Evolutionary conservation across 345 rosid species (phyloP).

Genomic region (Lepidium africanum): DNA sequence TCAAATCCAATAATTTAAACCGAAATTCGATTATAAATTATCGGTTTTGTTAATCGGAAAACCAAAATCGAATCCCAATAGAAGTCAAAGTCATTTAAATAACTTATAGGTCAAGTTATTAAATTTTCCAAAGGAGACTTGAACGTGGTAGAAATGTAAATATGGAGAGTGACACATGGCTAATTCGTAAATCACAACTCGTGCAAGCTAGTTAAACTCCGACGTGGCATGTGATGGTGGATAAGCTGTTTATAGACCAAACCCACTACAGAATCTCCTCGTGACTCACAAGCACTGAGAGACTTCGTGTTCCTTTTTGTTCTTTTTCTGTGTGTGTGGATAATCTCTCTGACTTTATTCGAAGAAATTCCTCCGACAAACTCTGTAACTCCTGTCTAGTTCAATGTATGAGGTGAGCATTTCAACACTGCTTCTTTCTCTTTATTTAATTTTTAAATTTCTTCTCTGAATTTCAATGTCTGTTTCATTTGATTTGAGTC

Average conservation of each 20-base stretch:
- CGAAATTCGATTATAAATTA: background rate
- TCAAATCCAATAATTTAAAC: background rate
- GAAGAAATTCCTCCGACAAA: background rate
- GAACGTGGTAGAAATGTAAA: conserved; percentile 17
- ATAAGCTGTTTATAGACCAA: background rate
- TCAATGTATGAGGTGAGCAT: conserved; percentile 21
- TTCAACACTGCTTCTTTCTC: background rate
- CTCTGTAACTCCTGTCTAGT: background rate
- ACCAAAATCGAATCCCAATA: too few relatives aligned
- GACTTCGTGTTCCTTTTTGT: background rate
- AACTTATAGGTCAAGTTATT: too few relatives aligned
- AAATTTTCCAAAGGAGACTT: too few relatives aligned
- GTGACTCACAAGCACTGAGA: background rate
- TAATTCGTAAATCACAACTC: background rate
- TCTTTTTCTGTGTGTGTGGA: background rate
- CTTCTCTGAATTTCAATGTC: background rate
- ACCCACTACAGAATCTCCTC: conserved; percentile 2
- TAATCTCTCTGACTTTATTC: background rate
- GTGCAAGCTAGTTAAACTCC: background rate
- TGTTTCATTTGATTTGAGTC: background rate
- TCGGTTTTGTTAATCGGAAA: too few relatives aligned
- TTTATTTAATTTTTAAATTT: background rate
- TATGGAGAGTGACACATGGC: conserved; percentile 11
- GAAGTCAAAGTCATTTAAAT: too few relatives aligned
- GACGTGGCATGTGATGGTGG: background rate